Percentiles rank a stretch among this genome's conserved stretches.
phyloP scores from a whole-genome alignment of 148 eudicot genomes.

The Cornus controversa region DNA sequence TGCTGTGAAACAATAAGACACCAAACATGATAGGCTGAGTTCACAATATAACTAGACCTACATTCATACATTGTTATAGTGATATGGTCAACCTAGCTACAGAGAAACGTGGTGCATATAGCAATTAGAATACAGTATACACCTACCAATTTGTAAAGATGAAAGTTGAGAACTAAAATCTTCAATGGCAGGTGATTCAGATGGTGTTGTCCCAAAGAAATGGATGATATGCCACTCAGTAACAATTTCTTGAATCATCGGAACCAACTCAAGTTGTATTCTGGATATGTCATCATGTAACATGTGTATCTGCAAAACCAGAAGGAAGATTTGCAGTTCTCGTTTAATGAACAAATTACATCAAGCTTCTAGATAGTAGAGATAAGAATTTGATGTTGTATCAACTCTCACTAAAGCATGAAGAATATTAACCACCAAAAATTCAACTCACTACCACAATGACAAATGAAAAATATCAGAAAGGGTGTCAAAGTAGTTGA shows the following conservation, averaged over 20 bases:
- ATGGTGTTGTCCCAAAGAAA: constrained; percentile 72
- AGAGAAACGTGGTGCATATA: not conserved
- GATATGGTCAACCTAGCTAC: constrained; percentile 2
- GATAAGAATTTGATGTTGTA: not conserved
- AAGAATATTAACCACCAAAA: no score
- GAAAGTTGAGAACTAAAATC: constrained; percentile 92
- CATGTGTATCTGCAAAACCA: constrained; percentile 63
- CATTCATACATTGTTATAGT: not conserved
- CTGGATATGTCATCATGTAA: constrained; percentile 61
- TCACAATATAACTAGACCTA: not conserved
- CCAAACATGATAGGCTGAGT: no score
- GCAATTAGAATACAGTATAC: constrained; percentile 12
- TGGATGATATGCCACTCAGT: constrained; percentile 91
- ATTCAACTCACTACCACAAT: no score
- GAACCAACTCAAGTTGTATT: constrained; percentile 81
- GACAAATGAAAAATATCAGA: no score
- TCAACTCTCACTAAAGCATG: no score
- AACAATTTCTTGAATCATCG: constrained; percentile 77
- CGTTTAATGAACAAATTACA: no score
- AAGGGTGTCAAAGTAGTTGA: no score
- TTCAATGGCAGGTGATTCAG: constrained; percentile 68
- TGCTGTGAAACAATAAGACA: no score
- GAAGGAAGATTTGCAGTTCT: constrained; percentile 17
- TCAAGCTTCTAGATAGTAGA: not conserved
- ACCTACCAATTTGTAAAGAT: constrained; percentile 79